A percentile compares a stretch with the other conserved stretches of the same genome.
These are phyloP conservation scores for Plantago elongata DNA, from an alignment of 257 asterid genomes.

Conservation along the genomic window DNA sequence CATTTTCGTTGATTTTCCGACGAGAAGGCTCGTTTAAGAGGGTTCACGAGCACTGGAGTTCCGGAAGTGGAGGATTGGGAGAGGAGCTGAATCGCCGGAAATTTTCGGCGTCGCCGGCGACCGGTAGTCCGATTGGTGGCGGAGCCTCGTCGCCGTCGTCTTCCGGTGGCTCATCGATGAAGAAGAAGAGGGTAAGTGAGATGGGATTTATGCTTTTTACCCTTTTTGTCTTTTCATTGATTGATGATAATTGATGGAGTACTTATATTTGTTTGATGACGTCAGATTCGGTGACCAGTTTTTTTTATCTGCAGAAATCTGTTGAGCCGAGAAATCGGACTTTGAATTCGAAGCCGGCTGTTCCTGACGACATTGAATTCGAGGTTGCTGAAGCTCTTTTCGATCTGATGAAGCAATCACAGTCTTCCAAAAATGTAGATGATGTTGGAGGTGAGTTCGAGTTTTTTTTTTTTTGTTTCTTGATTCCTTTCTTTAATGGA, in stretches of 20 bases:
- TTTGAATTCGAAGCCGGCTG: constrained; percentile 23
- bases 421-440: constrained; percentile 26
- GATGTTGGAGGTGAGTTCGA: constrained; percentile 32
- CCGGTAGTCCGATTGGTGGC: constrained; percentile 22
- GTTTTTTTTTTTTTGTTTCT: neutral
- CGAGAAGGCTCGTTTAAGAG: constrained; percentile 38
- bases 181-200: constrained; percentile 37
- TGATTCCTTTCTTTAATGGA: too few relatives aligned
- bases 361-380: constrained; percentile 55
- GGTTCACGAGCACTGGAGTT: constrained; percentile 34
- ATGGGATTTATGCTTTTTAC: constrained; percentile 6
- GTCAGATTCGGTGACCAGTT: neutral
- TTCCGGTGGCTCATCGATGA: constrained; percentile 32
- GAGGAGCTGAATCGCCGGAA: constrained; percentile 33
- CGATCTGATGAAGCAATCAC: constrained; percentile 61
- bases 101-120: constrained; percentile 14
- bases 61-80: constrained; percentile 27
- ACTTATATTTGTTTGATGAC: constrained; percentile 14
- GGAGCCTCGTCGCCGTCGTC: constrained; percentile 24
- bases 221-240: neutral
- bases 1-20: neutral
- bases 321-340: constrained; percentile 27
- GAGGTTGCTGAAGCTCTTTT: constrained; percentile 76
- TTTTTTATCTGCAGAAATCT: constrained; percentile 30
- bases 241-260: neutral